Evolutionary conservation across 1,284 basidiomycete genomes (phyloP).

Genomic region (Phellinidium pouzarii): DNA sequence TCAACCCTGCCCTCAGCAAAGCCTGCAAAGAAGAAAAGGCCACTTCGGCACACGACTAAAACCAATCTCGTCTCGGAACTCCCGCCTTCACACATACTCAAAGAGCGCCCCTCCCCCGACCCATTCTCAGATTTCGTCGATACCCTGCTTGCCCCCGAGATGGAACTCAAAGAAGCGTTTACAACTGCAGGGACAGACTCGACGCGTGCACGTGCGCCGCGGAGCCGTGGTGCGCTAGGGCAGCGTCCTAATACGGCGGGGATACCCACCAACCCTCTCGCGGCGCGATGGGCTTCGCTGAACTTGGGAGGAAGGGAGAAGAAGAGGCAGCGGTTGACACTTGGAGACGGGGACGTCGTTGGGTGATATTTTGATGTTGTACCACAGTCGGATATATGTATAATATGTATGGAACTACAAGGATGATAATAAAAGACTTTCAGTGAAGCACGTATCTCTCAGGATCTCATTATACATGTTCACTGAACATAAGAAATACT

Average conservation of each 20-base stretch:
- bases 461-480: no score
- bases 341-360: background rate
- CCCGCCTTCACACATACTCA: background rate
- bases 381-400: no score
- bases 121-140: background rate
- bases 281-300: background rate
- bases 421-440: no score
- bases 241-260: background rate
- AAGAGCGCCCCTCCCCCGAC: background rate
- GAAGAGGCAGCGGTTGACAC: conserved; percentile 10
- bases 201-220: background rate
- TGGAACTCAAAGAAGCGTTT: background rate
- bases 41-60: background rate
- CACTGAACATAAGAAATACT: no score
- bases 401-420: no score
- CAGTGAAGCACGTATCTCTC: no score
- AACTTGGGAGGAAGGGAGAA: conserved; percentile 1
- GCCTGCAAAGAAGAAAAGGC: background rate
- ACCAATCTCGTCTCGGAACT: background rate
- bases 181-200: background rate
- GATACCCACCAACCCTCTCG: conserved; percentile 8
- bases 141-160: background rate
- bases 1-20: background rate
- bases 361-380: no score
- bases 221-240: background rate